Evolutionary conservation across 148 eudicot species (phyloP).

Genomic region (Rhododendron ferrugineum): DNA sequence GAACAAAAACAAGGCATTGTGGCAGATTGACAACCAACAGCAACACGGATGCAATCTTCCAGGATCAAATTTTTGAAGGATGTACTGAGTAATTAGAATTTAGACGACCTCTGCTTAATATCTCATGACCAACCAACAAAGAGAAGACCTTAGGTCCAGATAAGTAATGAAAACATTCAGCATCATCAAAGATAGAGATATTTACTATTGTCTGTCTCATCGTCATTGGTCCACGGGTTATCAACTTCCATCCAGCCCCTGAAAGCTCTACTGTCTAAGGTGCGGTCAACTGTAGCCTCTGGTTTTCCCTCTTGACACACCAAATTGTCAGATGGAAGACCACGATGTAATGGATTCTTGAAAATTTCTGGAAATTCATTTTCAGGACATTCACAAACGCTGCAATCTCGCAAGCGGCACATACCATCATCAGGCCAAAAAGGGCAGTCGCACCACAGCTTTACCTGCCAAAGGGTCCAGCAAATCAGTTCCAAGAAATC

Average conservation of each 20-base stretch:
- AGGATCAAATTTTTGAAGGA: background rate
- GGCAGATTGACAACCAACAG: conserved; percentile 7
- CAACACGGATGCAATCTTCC: background rate
- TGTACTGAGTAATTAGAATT: background rate
- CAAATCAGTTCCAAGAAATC: background rate
- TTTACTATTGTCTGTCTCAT: conserved; percentile 81
- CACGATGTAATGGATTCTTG: conserved; percentile 41
- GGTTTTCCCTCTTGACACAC: conserved; percentile 93
- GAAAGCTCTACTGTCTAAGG: conserved; percentile 62
- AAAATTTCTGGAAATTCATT: conserved; percentile 75
- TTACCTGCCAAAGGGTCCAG: conserved; percentile 41
- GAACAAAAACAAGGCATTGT: background rate
- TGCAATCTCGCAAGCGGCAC: conserved; percentile 82
- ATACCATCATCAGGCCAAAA: conserved; percentile 94
- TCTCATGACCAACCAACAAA: background rate
- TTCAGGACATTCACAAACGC: conserved; percentile 90
- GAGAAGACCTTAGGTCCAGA: background rate
- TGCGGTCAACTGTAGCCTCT: conserved; percentile 75
- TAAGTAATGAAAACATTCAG: background rate
- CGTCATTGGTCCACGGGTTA: conserved; percentile 91
- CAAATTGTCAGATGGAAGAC: conserved; percentile 51
- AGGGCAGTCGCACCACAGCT: conserved; percentile 91
- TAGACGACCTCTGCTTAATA: background rate
- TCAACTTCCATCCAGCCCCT: conserved; percentile 72
- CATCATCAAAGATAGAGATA: background rate